Evolutionary conservation across 2,329 filamentous ascomycete species (phyloP).

Genomic region (Aureobasidium sp.): DNA sequence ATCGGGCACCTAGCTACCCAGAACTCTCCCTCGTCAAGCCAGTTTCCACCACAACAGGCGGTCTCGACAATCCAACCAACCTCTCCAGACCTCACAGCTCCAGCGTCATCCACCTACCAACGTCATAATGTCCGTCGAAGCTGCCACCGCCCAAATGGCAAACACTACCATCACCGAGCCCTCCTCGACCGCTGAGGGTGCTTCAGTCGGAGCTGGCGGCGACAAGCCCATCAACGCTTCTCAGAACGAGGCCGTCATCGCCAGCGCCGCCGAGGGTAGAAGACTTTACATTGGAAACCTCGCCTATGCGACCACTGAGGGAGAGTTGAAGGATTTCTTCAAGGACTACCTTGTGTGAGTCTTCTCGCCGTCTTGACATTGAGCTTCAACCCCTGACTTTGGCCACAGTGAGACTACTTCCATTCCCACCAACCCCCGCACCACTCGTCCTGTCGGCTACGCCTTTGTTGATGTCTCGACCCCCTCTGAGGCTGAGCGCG

Average conservation of each 20-base stretch:
- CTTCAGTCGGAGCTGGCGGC: slow-evolving; percentile 40
- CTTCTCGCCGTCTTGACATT: neutral
- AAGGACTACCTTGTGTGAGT: slow-evolving; percentile 98
- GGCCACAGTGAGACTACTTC: slow-evolving; percentile 85
- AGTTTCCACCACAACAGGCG: slow-evolving; percentile 42
- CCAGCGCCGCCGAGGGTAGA: slow-evolving; percentile 96
- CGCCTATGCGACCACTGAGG: slow-evolving; percentile 99
- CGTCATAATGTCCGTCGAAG: slow-evolving; percentile 84
- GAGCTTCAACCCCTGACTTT: slow-evolving; percentile 19
- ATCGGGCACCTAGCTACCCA: slow-evolving; percentile 45
- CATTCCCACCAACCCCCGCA: slow-evolving; percentile 98
- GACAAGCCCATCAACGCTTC: slow-evolving; percentile 64
- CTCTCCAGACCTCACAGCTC: slow-evolving; percentile 30
- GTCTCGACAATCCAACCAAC: slow-evolving; percentile 37
- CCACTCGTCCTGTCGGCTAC: slow-evolving; percentile 95
- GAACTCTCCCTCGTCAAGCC: slow-evolving; percentile 46
- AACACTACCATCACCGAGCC: slow-evolving; percentile 56
- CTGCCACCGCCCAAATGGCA: slow-evolving; percentile 66
- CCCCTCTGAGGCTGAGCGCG: slow-evolving; percentile 87
- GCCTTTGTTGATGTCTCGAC: slow-evolving; percentile 98
- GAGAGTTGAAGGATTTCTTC: slow-evolving; percentile 99
- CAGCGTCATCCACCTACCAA: slow-evolving; percentile 50
- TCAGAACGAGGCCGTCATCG: slow-evolving; percentile 84
- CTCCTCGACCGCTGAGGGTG: slow-evolving; percentile 49
- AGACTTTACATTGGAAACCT: slow-evolving; percentile 99